These are phyloP conservation scores for Colletotrichum trifolii DNA, from an alignment of 2,329 filamentous ascomycete genomes.

Conservation along the genomic window DNA sequence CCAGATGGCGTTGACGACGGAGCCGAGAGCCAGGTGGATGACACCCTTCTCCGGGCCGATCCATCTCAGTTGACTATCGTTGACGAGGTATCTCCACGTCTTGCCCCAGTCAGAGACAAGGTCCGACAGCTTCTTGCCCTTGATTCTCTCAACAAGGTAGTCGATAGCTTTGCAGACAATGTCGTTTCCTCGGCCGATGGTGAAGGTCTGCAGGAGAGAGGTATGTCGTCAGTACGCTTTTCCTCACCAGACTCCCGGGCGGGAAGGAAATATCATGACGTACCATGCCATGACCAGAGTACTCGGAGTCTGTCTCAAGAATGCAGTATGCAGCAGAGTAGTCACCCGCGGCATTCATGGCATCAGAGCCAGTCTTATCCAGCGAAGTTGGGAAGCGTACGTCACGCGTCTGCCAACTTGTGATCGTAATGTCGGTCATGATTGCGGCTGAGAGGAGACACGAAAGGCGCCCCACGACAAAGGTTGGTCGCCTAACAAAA, in stretches of 20 bases:
- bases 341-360: conserved; percentile 94
- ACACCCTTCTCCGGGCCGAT: conserved; percentile 95
- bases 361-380: conserved; percentile 95
- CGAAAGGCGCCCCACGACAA: not conserved
- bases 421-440: conserved; percentile 75
- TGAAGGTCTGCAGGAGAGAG: conserved; percentile 69
- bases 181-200: conserved; percentile 90
- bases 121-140: conserved; percentile 79
- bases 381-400: conserved; percentile 90
- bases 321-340: conserved; percentile 97
- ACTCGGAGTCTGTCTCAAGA: conserved; percentile 79
- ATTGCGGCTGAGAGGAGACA: conserved; percentile 5
- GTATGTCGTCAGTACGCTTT: not conserved
- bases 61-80: conserved; percentile 91
- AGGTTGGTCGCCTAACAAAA: not conserved
- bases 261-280: conserved; percentile 12
- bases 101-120: conserved; percentile 85
- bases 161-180: conserved; percentile 88
- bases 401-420: conserved; percentile 76
- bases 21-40: conserved; percentile 89
- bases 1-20: conserved; percentile 92
- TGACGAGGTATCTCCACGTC: conserved; percentile 93
- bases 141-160: conserved; percentile 80
- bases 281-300: conserved; percentile 83
- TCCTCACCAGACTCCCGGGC: no score